These are phyloP conservation scores for Saposhnikovia divaricata DNA, from an alignment of 129 eudicot genomes.

Conservation along the genomic window DNA sequence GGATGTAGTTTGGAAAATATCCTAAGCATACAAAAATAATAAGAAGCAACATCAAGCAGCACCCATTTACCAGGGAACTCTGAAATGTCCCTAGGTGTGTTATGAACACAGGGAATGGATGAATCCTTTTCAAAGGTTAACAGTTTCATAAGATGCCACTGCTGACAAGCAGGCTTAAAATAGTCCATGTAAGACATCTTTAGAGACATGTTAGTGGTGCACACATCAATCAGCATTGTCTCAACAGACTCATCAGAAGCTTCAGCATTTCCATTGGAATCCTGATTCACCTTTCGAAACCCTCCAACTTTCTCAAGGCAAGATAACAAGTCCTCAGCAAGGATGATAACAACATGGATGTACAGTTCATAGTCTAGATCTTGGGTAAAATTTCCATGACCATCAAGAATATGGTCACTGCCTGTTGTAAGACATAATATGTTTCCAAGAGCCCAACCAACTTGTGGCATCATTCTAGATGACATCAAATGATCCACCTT, in stretches of 20 bases:
- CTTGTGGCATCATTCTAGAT: slow-evolving; percentile 45
- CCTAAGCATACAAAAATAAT: slow-evolving; percentile 70
- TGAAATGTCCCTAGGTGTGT: slow-evolving; percentile 2
- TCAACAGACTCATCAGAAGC: slow-evolving; percentile 23
- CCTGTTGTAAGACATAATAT: slow-evolving; percentile 49
- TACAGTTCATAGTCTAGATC: slow-evolving; percentile 53
- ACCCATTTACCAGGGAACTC: slow-evolving; percentile 24
- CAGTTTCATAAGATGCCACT: slow-evolving; percentile 73
- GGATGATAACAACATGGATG: slow-evolving; percentile 46
- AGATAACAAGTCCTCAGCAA: slow-evolving; percentile 50
- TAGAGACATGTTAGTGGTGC: slow-evolving; percentile 25
- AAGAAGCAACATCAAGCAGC: slow-evolving; percentile 52
- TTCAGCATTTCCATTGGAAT: slow-evolving; percentile 27
- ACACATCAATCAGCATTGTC: slow-evolving; percentile 9
- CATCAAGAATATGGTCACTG: slow-evolving; percentile 32
- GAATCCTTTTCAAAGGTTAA: slow-evolving; percentile 34
- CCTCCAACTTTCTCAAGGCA: slow-evolving; percentile 38
- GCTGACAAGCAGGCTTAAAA: slow-evolving; percentile 69
- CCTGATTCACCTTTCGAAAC: slow-evolving; percentile 26
- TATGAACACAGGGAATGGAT: slow-evolving; percentile 20
- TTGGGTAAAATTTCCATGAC: slow-evolving; percentile 48
- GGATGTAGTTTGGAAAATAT: slow-evolving; percentile 59
- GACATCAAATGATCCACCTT: slow-evolving; percentile 43
- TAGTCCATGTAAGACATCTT: slow-evolving; percentile 56
- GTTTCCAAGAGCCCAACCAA: slow-evolving; percentile 85